Conservation (phyloP, 1,139 yeast species). For the Debaryomyces sp. region DNA sequence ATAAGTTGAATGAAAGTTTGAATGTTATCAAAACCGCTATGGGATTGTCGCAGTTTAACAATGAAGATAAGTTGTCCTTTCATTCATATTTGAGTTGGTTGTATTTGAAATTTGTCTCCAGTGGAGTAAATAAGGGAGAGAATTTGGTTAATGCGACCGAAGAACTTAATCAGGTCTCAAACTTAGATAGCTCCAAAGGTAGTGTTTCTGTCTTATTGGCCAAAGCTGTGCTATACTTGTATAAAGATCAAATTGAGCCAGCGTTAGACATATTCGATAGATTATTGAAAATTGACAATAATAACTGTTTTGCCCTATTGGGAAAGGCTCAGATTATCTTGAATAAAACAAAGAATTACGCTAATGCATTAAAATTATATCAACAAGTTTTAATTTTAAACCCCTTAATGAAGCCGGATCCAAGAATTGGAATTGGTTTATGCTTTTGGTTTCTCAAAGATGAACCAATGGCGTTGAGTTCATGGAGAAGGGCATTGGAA, state of each 20-base stretch:
- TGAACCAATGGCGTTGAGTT: constrained; percentile 68
- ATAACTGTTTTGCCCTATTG: constrained; percentile 74
- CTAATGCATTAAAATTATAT: constrained; percentile 74
- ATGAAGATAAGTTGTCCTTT: constrained; percentile 55
- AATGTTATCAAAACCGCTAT: constrained; percentile 67
- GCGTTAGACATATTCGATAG: constrained; percentile 66
- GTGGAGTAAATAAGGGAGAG: constrained; percentile 28
- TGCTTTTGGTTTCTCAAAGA: constrained; percentile 92
- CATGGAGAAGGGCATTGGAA: constrained; percentile 84
- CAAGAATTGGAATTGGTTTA: constrained; percentile 92
- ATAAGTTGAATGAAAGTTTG: constrained; percentile 62
- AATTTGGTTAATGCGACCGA: constrained; percentile 27
- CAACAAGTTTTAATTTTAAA: constrained; percentile 80
- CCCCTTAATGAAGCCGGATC: constrained; percentile 84
- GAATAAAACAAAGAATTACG: constrained; percentile 66
- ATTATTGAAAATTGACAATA: constrained; percentile 49
- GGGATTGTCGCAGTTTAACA: constrained; percentile 35
- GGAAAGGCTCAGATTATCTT: constrained; percentile 85
- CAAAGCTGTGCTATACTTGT: constrained; percentile 54
- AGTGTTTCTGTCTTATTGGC: constrained; percentile 54
- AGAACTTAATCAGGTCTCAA: constrained; percentile 21
- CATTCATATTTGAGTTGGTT: constrained; percentile 77
- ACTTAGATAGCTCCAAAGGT: constrained; percentile 18
- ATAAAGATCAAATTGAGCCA: constrained; percentile 58
- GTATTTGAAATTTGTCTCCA: constrained; percentile 43